Percentiles rank a stretch among this genome's conserved stretches.
These are phyloP conservation scores for Sonneratia caseolaris DNA, from an alignment of 345 rosid species.

Conservation along the genomic window DNA sequence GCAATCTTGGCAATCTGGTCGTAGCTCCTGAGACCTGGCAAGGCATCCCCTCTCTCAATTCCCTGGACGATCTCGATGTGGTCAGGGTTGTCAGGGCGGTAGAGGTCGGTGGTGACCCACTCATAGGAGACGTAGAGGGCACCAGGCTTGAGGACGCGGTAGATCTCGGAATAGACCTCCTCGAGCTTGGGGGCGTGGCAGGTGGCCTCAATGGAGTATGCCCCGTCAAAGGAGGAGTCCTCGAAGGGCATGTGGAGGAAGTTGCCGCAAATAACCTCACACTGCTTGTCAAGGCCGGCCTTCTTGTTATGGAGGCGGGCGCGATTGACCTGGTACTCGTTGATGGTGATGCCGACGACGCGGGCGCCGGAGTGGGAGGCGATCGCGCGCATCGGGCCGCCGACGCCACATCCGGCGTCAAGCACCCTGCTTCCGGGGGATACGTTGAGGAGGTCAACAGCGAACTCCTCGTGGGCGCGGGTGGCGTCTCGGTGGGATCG, in stretches of 20 bases:
- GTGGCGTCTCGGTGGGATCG: constrained; percentile 75
- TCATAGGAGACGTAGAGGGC: constrained; percentile 68
- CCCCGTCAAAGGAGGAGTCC: constrained; percentile 78
- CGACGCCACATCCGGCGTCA: constrained; percentile 91
- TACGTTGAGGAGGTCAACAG: constrained; percentile 61
- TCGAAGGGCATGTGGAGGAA: constrained; percentile 86
- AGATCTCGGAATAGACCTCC: constrained; percentile 74
- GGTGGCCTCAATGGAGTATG: constrained; percentile 92
- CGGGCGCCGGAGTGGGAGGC: constrained; percentile 76
- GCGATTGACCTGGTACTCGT: constrained; percentile 70
- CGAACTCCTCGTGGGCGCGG: constrained; percentile 79
- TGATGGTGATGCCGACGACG: constrained; percentile 87
- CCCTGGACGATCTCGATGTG: constrained; percentile 81
- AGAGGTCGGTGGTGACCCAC: constrained; percentile 87
- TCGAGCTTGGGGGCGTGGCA: constrained; percentile 93
- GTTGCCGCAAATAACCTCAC: constrained; percentile 84
- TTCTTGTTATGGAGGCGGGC: constrained; percentile 83
- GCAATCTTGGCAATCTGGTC: constrained; percentile 57
- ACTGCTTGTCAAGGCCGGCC: constrained; percentile 62
- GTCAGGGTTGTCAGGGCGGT: constrained; percentile 26
- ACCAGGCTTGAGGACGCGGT: constrained; percentile 80
- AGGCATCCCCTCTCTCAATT: constrained; percentile 82
- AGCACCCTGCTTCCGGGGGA: constrained; percentile 50
- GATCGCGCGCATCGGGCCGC: constrained; percentile 99
- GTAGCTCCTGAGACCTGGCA: constrained; percentile 68